phyloP scores from a whole-genome alignment of 2,329 filamentous ascomycete species.

The Aspergillus quadricinctus region DNA sequence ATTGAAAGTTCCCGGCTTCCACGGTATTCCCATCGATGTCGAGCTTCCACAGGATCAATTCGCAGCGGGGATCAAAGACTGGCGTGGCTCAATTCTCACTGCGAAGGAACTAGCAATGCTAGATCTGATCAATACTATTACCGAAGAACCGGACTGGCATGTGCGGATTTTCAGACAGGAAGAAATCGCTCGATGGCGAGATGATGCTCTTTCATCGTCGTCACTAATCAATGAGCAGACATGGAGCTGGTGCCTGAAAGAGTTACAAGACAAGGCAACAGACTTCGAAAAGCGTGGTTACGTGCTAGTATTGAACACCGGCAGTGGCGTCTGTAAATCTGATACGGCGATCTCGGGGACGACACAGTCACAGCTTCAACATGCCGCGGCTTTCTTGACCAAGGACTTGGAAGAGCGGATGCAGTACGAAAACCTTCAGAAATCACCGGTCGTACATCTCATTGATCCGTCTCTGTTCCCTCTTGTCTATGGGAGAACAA shows the following conservation, averaged over 20 bases:
- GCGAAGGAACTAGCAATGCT: constrained; percentile 3
- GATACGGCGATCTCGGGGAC: neutral
- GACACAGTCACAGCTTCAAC: neutral
- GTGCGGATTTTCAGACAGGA: neutral
- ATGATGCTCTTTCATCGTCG: neutral
- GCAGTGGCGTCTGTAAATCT: constrained; percentile 3
- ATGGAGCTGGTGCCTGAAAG: constrained; percentile 11
- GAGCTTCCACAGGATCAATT: too few relatives aligned
- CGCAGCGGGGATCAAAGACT: too few relatives aligned
- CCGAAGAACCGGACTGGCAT: constrained; percentile 4
- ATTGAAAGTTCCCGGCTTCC: too few relatives aligned
- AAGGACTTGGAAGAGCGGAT: neutral
- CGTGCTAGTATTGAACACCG: constrained; percentile 11
- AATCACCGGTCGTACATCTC: neutral
- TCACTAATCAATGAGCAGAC: constrained; percentile 8
- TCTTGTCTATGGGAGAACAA: neutral
- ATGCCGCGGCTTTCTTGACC: neutral
- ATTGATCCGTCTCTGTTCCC: neutral
- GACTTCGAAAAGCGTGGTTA: constrained; percentile 1
- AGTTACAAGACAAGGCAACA: constrained; percentile 9
- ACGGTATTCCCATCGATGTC: too few relatives aligned
- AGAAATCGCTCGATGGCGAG: neutral
- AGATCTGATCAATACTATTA: constrained; percentile 2
- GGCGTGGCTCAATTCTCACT: too few relatives aligned
- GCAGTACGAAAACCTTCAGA: neutral